Base-by-base conservation (phyloP, 164 flowering plant genomes). In the Houttuynia cordata region DNA sequence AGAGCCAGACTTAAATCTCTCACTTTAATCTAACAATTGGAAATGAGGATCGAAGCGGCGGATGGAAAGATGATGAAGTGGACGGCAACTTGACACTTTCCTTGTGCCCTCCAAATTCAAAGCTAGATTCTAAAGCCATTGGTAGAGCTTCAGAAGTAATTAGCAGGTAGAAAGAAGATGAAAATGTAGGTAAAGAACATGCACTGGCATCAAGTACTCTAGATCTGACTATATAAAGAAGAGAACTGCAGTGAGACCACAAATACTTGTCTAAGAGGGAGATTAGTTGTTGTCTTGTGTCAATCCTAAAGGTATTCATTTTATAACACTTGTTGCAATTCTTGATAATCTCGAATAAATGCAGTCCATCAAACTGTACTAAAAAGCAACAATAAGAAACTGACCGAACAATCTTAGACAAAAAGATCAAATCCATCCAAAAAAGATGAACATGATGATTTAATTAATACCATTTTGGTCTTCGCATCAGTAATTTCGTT, bases 201-300 rank as follows among this genome's bases (percentile, higher is more conserved):
- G 61, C 65, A 64, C 67, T 50, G 64, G 59, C 75, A 76, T 70
- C 78, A 70, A 83, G 91, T 83, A 79, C 89, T 76, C 90, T 86
- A 25, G 86, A 86, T 88, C 96, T 88, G 83, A 86, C 93, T 79
- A 74, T 83, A 72, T 86, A 89, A 84, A 84, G 76, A 65, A 51
- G 64, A 67, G 59, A 59, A 79, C 80, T 82, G 83, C 80, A 88
- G 88, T 83, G 91, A 85, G 91, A 88, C 78, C 73, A 76, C 79
- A 85, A 72, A 86, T 85, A 83, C 91, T 82, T 79, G 65, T 69
- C 65, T 73, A 45, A 37, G 50, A 71, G 56, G 57, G 53, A 13
- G 37, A 62, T 62, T 37, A 54, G 39, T 62, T 47, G 20, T 59
- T 68, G 58, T 64, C 67, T 52, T 63, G 45, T 69, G 57, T 63